phyloP scores from a whole-genome alignment of 106 monocot species.

The Xerophyta viscosa region DNA sequence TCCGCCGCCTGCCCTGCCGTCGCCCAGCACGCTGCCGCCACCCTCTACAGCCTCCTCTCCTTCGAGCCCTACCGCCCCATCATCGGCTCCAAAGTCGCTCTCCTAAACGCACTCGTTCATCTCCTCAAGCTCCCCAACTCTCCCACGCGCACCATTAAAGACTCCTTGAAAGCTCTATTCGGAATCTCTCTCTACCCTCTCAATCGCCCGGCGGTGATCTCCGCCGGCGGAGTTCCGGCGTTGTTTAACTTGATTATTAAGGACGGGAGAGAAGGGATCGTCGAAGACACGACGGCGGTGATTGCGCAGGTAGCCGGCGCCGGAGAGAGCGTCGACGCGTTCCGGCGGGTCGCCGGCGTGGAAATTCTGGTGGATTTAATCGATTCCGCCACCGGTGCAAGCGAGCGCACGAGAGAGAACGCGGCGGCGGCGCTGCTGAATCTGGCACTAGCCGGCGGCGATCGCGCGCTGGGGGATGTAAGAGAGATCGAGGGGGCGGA shows the following conservation, averaged over 20 bases:
- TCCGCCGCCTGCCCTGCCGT: conserved; percentile 9
- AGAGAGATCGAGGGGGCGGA: conserved; percentile 40
- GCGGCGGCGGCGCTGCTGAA: conserved; percentile 66
- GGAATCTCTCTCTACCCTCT: conserved; percentile 43
- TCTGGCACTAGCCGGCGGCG: conserved; percentile 56
- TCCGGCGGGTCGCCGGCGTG: conserved; percentile 45
- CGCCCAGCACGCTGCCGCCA: conserved; percentile 56
- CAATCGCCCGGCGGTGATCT: conserved; percentile 43
- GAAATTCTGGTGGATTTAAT: conserved; percentile 47
- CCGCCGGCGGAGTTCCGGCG: conserved; percentile 35
- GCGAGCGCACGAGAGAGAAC: conserved; percentile 52
- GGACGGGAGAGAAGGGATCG: conserved; percentile 38
- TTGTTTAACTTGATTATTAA: conserved; percentile 39
- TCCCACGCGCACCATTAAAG: conserved; percentile 47
- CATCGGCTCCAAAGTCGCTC: conserved; percentile 35
- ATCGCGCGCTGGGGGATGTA: conserved; percentile 54
- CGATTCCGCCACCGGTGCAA: conserved; percentile 22
- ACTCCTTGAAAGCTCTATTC: conserved; percentile 74
- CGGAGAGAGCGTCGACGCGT: conserved; percentile 57
- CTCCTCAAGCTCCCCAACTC: conserved; percentile 7
- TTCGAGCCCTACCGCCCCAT: conserved; percentile 60
- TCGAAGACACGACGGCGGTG: conserved; percentile 79
- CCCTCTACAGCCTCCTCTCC: conserved; percentile 66
- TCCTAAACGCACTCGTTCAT: conserved; percentile 25
- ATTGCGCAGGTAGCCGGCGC: conserved; percentile 85